Evolutionary conservation across 2,329 filamentous ascomycete species (phyloP).

Genomic region (Apiospora saccharicola): DNA sequence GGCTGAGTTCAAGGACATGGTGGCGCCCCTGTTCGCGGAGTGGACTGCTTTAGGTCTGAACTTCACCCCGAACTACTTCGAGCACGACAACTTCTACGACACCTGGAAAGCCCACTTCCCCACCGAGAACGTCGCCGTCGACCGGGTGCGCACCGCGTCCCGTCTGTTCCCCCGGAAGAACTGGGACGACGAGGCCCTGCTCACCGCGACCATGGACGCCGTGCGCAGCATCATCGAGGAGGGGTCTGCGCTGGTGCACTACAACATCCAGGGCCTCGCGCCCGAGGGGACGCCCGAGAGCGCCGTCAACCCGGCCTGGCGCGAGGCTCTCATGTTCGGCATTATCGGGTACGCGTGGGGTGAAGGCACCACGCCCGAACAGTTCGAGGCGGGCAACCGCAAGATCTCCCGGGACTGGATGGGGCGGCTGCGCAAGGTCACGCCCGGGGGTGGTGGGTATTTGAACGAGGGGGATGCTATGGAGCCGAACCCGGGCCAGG

Average conservation of each 20-base stretch:
- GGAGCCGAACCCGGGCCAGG: constrained; percentile 49
- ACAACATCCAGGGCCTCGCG: constrained; percentile 10
- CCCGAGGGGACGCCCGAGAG: background rate
- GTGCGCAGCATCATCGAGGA: constrained; percentile 17
- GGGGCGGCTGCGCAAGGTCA: constrained; percentile 10
- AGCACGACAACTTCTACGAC: constrained; percentile 21
- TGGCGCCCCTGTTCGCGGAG: constrained; percentile 6
- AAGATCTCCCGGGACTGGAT: constrained; percentile 7
- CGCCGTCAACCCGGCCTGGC: constrained; percentile 18
- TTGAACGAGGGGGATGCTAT: constrained; percentile 57
- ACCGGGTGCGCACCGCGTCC: constrained; percentile 2
- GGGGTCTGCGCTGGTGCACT: constrained; percentile 7
- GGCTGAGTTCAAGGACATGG: constrained; percentile 13
- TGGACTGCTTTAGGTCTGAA: background rate
- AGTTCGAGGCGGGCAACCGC: background rate
- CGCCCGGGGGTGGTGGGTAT: constrained; percentile 50
- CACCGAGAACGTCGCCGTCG: constrained; percentile 4
- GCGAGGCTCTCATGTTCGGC: constrained; percentile 18
- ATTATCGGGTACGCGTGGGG: constrained; percentile 18
- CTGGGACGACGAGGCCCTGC: background rate
- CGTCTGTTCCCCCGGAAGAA: constrained; percentile 18
- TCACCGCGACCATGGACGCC: constrained; percentile 9
- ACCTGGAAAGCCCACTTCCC: constrained; percentile 21
- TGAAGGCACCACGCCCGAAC: background rate
- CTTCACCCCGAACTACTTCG: background rate